Percentiles rank a stretch among this genome's conserved stretches.
Conservation (phyloP, 2,329 filamentous ascomycete species). For the Alternaria triticimaculans region DNA sequence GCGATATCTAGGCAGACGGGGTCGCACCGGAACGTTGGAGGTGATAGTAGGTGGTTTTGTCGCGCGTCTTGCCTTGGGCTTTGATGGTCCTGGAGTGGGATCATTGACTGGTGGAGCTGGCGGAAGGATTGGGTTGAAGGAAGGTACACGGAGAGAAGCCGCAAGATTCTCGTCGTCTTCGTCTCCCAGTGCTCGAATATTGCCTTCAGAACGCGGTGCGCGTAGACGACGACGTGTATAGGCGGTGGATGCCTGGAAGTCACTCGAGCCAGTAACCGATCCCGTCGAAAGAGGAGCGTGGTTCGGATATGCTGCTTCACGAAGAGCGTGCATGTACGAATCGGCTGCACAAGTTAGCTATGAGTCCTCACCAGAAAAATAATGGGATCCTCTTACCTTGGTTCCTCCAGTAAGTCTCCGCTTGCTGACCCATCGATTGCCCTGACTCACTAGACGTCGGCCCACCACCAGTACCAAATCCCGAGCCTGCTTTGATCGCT, state of each 20-base stretch:
- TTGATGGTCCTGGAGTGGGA: neutral
- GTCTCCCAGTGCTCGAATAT: neutral
- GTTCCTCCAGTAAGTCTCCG: neutral
- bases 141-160: neutral
- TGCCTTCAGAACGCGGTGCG: neutral
- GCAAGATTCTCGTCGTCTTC: neutral
- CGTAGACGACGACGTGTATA: neutral
- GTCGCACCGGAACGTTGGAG: neutral
- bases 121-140: neutral
- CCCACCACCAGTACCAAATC: neutral
- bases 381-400: neutral
- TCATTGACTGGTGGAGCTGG: neutral
- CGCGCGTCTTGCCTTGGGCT: neutral
- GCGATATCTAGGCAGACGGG: neutral
- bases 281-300: neutral
- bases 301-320: accelerated
- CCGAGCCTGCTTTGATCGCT: neutral
- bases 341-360: neutral
- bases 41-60: neutral
- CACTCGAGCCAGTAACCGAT: neutral
- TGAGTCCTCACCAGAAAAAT: neutral
- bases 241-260: neutral
- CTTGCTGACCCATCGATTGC: neutral
- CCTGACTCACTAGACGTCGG: neutral
- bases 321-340: neutral